Percentiles rank a stretch among this genome's conserved stretches.
Conservation (phyloP, 257 asterid genomes). For the Phtheirospermum japonicum region DNA sequence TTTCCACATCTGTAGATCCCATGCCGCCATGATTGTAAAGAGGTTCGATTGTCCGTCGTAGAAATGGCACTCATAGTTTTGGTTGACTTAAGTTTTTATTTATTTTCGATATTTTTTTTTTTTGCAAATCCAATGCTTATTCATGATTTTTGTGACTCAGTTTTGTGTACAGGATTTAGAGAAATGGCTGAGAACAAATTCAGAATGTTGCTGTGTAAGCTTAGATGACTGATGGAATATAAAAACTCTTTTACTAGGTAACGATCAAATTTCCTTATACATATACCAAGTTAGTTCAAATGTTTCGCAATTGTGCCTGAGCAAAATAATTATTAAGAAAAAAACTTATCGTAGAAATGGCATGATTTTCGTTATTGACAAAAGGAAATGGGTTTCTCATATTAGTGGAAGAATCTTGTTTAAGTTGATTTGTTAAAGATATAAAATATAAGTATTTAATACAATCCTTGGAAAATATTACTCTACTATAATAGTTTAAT, state of each 20-base stretch:
- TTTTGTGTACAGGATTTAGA: neutral
- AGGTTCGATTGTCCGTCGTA: conserved; percentile 7
- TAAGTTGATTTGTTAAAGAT: neutral
- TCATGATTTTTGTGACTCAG: neutral
- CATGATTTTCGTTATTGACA: too few relatives aligned
- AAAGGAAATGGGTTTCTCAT: too few relatives aligned
- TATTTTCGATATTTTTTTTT: too few relatives aligned
- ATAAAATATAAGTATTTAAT: too few relatives aligned
- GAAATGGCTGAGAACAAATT: conserved; percentile 4
- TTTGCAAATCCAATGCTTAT: neutral
- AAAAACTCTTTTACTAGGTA: conserved; percentile 11
- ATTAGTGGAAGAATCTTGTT: neutral
- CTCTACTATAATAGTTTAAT: conserved; percentile 1
- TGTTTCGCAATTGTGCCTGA: too few relatives aligned
- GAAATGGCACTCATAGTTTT: too few relatives aligned
- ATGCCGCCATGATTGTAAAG: conserved; percentile 27
- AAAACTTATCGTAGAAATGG: too few relatives aligned
- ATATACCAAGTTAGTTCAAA: neutral
- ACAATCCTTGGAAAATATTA: neutral
- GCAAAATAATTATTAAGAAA: too few relatives aligned
- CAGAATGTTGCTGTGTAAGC: neutral
- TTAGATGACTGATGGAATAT: conserved; percentile 24
- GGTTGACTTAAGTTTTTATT: neutral
- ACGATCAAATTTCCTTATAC: neutral
- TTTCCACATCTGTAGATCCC: conserved; percentile 42